A percentile compares a stretch with the other conserved stretches of the same genome.
Evolutionary conservation across 2,329 filamentous ascomycete genomes (phyloP).

Genomic region (Penicillium sp.): DNA sequence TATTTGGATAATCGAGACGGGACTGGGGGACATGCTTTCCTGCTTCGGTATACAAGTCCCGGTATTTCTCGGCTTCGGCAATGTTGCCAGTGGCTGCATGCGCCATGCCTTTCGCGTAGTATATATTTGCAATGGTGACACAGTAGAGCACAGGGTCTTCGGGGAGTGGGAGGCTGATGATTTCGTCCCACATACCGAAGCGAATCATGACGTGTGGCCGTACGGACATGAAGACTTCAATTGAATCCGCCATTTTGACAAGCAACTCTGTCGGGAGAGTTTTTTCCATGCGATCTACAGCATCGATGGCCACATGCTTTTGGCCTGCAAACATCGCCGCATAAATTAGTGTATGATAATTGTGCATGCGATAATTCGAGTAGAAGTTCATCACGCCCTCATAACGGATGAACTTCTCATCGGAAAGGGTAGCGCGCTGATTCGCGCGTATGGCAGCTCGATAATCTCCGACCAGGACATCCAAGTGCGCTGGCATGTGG

Average conservation of each 20-base stretch:
- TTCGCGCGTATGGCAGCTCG: conserved; percentile 67
- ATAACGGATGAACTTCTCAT: conserved; percentile 64
- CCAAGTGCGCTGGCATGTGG: conserved; percentile 78
- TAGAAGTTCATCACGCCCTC: conserved; percentile 70
- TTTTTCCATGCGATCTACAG: conserved; percentile 59
- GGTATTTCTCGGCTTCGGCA: conserved; percentile 56
- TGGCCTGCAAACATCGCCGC: conserved; percentile 76
- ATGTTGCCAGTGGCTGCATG: conserved; percentile 60
- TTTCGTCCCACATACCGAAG: conserved; percentile 71
- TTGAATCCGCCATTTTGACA: conserved; percentile 76
- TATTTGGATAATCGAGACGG: conserved; percentile 70
- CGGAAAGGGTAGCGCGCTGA: conserved; percentile 64
- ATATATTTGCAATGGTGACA: conserved; percentile 66
- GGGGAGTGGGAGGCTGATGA: conserved; percentile 60
- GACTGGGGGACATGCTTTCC: conserved; percentile 55
- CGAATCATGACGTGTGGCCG: conserved; percentile 69
- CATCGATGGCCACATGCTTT: conserved; percentile 62
- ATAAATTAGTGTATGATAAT: conserved; percentile 75
- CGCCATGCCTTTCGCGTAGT: conserved; percentile 70
- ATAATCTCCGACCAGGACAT: conserved; percentile 73
- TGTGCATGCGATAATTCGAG: conserved; percentile 71
- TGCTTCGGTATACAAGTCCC: conserved; percentile 54
- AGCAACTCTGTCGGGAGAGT: conserved; percentile 66
- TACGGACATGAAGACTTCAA: conserved; percentile 70
- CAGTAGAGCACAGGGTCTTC: conserved; percentile 63